Base-by-base conservation (phyloP, 2,329 filamentous ascomycete genomes). In the Arthrinium phaeospermum region DNA sequence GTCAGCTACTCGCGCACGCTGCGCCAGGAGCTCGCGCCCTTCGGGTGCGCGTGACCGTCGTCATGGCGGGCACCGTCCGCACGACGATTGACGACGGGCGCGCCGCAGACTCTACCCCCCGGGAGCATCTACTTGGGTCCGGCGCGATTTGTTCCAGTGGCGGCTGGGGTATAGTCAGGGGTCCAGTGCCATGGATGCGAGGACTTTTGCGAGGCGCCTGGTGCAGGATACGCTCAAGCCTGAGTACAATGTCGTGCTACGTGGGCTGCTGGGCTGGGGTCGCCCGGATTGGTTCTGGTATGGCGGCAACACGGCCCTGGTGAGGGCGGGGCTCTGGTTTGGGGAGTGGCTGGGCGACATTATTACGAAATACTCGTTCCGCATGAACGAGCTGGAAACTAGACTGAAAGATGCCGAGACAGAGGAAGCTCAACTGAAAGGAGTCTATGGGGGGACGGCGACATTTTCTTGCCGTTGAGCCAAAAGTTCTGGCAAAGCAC, bases 1-100 rank as follows among this genome's bases (percentile, higher is more conserved):
- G 83, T 84, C 72, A 79, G 82, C 5, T 88, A 87, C 81, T 86
- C 86, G 61, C 85, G 86, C 75, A 83, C 82, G 0, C 80, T 88
- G 53, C 86, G 87, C 27, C 80, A 85, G 57, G 87, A 89, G 77
- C 80, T 89, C 67, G 80, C 81, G 70, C 86, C 86, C 2, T 86
- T 87, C 67, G 82, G 74, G 86, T 88, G 27, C 85, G 86, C 74
- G 87, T 88, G 78, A 88, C 87, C 82, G 83, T 87, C 44, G 84
- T 84, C 77, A 84, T 88, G 80, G 84, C 85, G 0, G 86, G 87
- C 45, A 87, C 86, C 2, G 85, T 88, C 13, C 78, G 79, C 41
- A 86, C 83, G 75, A 84, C 16, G 14, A 19, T n/a, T 7, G 53
- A 86, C 78, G 86, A 86, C 71, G 83, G 76, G 74, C 81, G 81